Percentiles rank a stretch among this genome's conserved stretches.
Evolutionary conservation across 2,329 filamentous ascomycete species (phyloP).

Genomic region (Claviceps quebecensis): DNA sequence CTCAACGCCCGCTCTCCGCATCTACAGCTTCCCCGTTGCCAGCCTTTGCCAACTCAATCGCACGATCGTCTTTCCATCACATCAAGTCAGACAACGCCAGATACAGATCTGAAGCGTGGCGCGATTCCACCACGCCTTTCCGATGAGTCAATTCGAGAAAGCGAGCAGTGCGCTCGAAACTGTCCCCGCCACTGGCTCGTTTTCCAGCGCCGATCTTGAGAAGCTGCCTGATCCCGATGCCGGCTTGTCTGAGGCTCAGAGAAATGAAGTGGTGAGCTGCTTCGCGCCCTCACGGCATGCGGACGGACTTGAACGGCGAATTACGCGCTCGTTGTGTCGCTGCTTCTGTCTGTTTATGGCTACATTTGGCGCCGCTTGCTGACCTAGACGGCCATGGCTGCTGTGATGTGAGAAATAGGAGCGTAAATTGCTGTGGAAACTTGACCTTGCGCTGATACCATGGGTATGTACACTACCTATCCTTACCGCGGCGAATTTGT

Average conservation of each 20-base stretch:
- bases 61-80: too few species aligned
- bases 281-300: neutral
- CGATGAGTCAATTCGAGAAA: slow-evolving; percentile 22
- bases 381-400: neutral
- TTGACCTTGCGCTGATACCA: slow-evolving; percentile 47
- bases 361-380: neutral
- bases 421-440: slow-evolving; percentile 44
- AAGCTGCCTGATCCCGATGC: slow-evolving; percentile 35
- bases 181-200: slow-evolving; percentile 14
- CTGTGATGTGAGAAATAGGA: slow-evolving; percentile 30
- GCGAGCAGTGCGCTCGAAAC: slow-evolving; percentile 5
- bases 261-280: slow-evolving; percentile 41
- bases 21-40: too few species aligned
- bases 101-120: too few species aligned
- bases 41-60: too few species aligned
- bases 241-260: slow-evolving; percentile 49
- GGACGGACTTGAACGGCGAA: too few species aligned
- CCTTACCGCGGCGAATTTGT: too few species aligned
- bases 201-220: slow-evolving; percentile 16
- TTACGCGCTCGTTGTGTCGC: too few species aligned
- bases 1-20: too few species aligned
- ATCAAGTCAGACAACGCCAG: too few species aligned
- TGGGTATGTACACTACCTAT: slow-evolving; percentile 29
- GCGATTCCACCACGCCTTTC: too few species aligned
- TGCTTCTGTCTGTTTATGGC: too few species aligned